Base-by-base conservation (phyloP, 805 yeast species). In the Cyberlindnera xishuangbannaensis region DNA sequence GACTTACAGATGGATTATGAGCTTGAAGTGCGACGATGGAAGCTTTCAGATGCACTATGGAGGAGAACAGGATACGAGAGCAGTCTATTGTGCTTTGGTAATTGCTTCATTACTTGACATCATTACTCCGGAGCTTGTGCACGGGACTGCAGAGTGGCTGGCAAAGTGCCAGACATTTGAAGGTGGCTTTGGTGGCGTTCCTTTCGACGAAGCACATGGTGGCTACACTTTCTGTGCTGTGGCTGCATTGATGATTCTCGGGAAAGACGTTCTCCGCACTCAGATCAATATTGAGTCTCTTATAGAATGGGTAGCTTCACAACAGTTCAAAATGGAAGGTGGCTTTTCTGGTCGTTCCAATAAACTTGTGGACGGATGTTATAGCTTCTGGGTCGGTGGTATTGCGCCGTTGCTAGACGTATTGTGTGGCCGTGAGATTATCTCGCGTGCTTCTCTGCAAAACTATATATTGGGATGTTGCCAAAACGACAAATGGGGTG, bases 341-440 rank as follows among this genome's bases (percentile, higher is more conserved):
- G 97, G 97, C 0, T 70, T 90, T 29, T 69, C 78, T 10, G 99
- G 99, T 1, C 71, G 99, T 34, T 75, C 95, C 0, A 90, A 90
- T 55, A 92, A 92, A 54, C 67, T 92, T 20, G 97, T 92, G 2
- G 98, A 92, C 55, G 96, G 95, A 0, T 92, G 98, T 57, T 92
- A 92, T 55, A 76, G 90, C 51, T 90, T 82, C 56, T 92, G 98
- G 98, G 81, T 87, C 2, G 97, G 97, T 2, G 94, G 86, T 0
- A 55, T 79, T 24, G 64, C 70, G 41, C 76, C 84, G 1, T 56
- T 85, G 22, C 38, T 86, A 4, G 92, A 83, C 39, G 62, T 71
- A 0, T 61, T 79, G 1, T 22, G 64, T 2, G 61, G 53, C 12
- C 48, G 53, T 1, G 56, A 61, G 5, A 40, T 69, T 37, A 51